Percentiles rank a stretch among this genome's conserved stretches.
Evolutionary conservation across 805 yeast species (phyloP).

Genomic region (Hanseniaspora guilliermondii): DNA sequence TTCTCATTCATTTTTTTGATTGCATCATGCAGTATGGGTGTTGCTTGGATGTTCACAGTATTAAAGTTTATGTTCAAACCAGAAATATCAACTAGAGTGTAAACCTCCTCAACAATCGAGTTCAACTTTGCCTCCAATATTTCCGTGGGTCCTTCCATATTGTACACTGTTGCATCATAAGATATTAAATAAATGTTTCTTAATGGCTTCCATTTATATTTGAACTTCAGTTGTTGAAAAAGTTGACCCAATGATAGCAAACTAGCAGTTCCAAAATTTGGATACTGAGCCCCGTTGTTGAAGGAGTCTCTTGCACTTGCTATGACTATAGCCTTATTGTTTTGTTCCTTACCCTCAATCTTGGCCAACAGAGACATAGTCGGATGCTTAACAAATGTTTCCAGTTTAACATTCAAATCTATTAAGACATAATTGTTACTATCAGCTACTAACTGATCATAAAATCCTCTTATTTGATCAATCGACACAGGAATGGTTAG

Average conservation of each 20-base stretch:
- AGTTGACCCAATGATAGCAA: conserved; percentile 59
- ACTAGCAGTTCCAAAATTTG: conserved; percentile 63
- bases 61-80: conserved; percentile 38
- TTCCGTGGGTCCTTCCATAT: conserved; percentile 74
- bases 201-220: conserved; percentile 68
- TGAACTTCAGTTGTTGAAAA: conserved; percentile 49
- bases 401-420: conserved; percentile 31
- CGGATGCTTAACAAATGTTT: conserved; percentile 43
- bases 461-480: conserved; percentile 46
- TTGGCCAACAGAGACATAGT: conserved; percentile 71
- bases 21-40: conserved; percentile 49
- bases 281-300: conserved; percentile 59
- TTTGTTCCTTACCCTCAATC: conserved; percentile 69
- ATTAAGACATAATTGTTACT: conserved; percentile 17
- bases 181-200: conserved; percentile 73
- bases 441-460: conserved; percentile 21
- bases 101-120: conserved; percentile 46
- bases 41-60: conserved; percentile 42
- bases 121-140: conserved; percentile 50
- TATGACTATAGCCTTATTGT: conserved; percentile 55
- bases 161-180: conserved; percentile 71
- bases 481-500: conserved; percentile 71
- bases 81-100: conserved; percentile 60
- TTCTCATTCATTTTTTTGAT: conserved; percentile 29
- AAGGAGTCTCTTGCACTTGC: conserved; percentile 76